These are phyloP conservation scores for Cyclostephanos invisitatus DNA, from an alignment of 108 stramenopile genomes.

Conservation along the genomic window DNA sequence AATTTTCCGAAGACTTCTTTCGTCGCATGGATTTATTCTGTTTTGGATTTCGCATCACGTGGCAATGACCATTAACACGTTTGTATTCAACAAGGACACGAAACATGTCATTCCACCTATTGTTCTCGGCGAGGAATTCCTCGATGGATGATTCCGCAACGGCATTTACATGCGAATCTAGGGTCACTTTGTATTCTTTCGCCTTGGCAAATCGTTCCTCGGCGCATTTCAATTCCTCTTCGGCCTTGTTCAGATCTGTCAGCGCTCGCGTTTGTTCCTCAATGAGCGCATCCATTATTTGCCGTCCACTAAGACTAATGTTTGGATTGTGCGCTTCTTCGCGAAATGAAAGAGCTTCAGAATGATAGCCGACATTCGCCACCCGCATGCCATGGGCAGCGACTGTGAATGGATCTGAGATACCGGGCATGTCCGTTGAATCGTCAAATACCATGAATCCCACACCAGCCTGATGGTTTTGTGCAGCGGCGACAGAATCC, in stretches of 20 bases:
- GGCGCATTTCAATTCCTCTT: slow-evolving; percentile 20
- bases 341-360: neutral
- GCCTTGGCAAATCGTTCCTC: slow-evolving; percentile 10
- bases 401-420: neutral
- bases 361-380: neutral
- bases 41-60: slow-evolving; percentile 34
- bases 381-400: neutral
- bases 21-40: slow-evolving; percentile 1
- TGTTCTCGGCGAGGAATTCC: slow-evolving; percentile 23
- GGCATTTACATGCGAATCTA: slow-evolving; percentile 17
- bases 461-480: neutral
- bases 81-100: slow-evolving; percentile 47
- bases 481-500: slow-evolving; percentile 2
- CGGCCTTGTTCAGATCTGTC: slow-evolving; percentile 11
- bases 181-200: slow-evolving; percentile 10
- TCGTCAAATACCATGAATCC: neutral
- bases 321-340: neutral
- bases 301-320: neutral
- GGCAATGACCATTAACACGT: slow-evolving; percentile 52
- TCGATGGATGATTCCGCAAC: slow-evolving; percentile 18
- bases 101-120: slow-evolving; percentile 56
- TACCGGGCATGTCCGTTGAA: neutral
- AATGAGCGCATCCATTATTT: slow-evolving; percentile 21
- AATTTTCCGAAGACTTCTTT: slow-evolving; percentile 12
- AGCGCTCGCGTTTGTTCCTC: slow-evolving; percentile 15